phyloP scores from a whole-genome alignment of 2,329 filamentous ascomycete species.

The Arthrobotrys musiformis region DNA sequence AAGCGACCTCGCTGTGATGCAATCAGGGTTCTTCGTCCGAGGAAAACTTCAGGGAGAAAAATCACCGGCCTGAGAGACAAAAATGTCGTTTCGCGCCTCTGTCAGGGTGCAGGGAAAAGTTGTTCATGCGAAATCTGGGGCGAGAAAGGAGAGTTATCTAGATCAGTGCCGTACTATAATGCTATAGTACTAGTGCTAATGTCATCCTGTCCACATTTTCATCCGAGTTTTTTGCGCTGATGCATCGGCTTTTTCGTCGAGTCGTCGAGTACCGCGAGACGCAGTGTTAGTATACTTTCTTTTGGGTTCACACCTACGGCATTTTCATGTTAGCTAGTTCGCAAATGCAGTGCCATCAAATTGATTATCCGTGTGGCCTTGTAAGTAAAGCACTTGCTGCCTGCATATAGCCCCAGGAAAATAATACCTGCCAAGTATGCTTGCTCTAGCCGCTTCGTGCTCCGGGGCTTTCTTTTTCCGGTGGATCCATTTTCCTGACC shows the following conservation, averaged over 20 bases:
- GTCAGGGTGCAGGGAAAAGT: neutral
- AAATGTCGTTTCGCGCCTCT: neutral
- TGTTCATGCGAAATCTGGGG: conserved; percentile 1
- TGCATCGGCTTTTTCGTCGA: neutral
- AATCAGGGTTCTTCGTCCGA: conserved; percentile 43
- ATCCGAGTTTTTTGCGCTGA: conserved; percentile 30
- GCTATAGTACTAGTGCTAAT: neutral
- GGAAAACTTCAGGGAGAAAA: conserved; percentile 21
- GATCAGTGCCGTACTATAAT: neutral
- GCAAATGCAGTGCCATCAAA: conserved; percentile 11
- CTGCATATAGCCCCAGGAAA: conserved; percentile 51
- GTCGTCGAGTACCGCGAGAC: conserved; percentile 12
- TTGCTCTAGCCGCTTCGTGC: conserved; percentile 51
- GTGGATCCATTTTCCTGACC: conserved; percentile 38
- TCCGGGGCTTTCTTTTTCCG: conserved; percentile 54
- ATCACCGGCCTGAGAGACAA: conserved; percentile 10
- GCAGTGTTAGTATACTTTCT: neutral
- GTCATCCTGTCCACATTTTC: conserved; percentile 23
- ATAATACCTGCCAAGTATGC: conserved; percentile 53
- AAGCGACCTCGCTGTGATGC: conserved; percentile 44
- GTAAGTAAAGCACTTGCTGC: conserved; percentile 30
- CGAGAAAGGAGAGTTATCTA: conserved; percentile 24
- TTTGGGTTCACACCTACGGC: conserved; percentile 16
- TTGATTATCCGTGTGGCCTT: conserved; percentile 25
- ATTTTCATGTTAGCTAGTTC: conserved; percentile 1